These are phyloP conservation scores for Hyaloscypha finlandica DNA, from an alignment of 495 filamentous ascomycete genomes.

Conservation along the genomic window DNA sequence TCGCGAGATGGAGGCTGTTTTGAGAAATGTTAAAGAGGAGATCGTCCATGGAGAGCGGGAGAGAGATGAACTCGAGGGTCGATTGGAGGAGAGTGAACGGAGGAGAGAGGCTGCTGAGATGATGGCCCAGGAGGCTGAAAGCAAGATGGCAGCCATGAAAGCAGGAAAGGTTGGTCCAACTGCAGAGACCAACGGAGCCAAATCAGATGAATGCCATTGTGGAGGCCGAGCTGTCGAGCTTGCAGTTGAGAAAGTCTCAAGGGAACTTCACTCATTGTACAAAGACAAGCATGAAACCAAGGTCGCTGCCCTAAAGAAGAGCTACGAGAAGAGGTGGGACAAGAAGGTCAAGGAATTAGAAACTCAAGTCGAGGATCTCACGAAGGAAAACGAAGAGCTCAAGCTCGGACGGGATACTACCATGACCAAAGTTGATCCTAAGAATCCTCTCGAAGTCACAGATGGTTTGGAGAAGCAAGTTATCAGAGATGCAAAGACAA, in stretches of 20 bases:
- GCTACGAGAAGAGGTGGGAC: constrained; percentile 86
- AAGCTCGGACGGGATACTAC: constrained; percentile 63
- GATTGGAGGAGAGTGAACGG: constrained; percentile 74
- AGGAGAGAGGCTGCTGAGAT: constrained; percentile 63
- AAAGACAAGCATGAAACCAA: constrained; percentile 96
- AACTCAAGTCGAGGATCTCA: constrained; percentile 62
- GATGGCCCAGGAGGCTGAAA: constrained; percentile 70
- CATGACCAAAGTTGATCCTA: constrained; percentile 58
- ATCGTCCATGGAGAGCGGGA: constrained; percentile 75
- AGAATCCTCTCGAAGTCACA: constrained; percentile 42
- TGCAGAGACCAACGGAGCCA: constrained; percentile 17
- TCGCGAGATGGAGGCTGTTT: constrained; percentile 79
- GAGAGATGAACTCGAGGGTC: constrained; percentile 68
- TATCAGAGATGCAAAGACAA: constrained; percentile 51
- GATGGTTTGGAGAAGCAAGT: constrained; percentile 53
- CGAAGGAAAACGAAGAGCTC: constrained; percentile 73
- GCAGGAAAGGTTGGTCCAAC: constrained; percentile 40
- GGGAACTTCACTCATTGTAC: constrained; percentile 90
- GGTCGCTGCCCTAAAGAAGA: constrained; percentile 91
- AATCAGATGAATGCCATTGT: constrained; percentile 32
- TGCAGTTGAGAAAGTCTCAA: constrained; percentile 87
- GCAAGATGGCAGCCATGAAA: constrained; percentile 67
- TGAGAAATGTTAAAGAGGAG: constrained; percentile 78
- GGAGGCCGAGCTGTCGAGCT: constrained; percentile 65
- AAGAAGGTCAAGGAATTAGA: constrained; percentile 80